phyloP scores from a whole-genome alignment of 2,329 filamentous ascomycete genomes.

The Neurospora sp. region DNA sequence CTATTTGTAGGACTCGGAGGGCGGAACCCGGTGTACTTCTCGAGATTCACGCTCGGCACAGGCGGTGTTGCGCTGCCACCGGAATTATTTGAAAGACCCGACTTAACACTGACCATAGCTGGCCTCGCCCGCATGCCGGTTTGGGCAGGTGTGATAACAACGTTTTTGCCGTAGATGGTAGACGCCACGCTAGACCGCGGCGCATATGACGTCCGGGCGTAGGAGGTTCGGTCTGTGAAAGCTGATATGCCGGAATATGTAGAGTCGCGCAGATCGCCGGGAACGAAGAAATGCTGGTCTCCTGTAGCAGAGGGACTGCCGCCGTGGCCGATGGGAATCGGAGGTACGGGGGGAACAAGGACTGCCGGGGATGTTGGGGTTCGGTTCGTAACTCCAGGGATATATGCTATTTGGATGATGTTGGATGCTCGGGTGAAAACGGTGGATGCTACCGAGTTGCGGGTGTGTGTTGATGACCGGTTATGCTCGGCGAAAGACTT shows the following conservation, averaged over 20 bases:
- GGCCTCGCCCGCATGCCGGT: constrained; percentile 83
- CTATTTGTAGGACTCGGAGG: constrained; percentile 44
- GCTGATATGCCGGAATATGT: constrained; percentile 73
- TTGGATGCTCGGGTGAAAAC: constrained; percentile 94
- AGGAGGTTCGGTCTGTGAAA: constrained; percentile 52
- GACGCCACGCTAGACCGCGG: constrained; percentile 72
- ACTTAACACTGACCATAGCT: constrained; percentile 86
- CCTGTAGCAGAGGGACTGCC: constrained; percentile 49
- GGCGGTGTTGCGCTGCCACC: constrained; percentile 51
- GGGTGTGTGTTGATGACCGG: constrained; percentile 73
- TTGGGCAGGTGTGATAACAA: constrained; percentile 74
- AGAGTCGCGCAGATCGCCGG: constrained; percentile 80
- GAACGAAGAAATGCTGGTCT: constrained; percentile 89
- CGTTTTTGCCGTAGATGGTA: constrained; percentile 88
- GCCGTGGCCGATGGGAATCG: constrained; percentile 62
- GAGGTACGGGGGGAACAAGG: constrained; percentile 85
- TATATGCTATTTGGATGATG: constrained; percentile 98
- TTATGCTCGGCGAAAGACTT: constrained; percentile 46
- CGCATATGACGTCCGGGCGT: constrained; percentile 47
- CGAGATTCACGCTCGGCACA: constrained; percentile 61
- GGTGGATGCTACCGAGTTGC: constrained; percentile 87
- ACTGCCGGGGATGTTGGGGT: constrained; percentile 77
- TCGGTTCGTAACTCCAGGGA: constrained; percentile 91
- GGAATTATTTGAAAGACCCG: constrained; percentile 45
- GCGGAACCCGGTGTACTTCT: constrained; percentile 40